Evolutionary conservation across 164 flowering plant genomes (phyloP), one percentile per base, ranked within the genome.

Genomic region (Chimonanthus praecox): DNA sequence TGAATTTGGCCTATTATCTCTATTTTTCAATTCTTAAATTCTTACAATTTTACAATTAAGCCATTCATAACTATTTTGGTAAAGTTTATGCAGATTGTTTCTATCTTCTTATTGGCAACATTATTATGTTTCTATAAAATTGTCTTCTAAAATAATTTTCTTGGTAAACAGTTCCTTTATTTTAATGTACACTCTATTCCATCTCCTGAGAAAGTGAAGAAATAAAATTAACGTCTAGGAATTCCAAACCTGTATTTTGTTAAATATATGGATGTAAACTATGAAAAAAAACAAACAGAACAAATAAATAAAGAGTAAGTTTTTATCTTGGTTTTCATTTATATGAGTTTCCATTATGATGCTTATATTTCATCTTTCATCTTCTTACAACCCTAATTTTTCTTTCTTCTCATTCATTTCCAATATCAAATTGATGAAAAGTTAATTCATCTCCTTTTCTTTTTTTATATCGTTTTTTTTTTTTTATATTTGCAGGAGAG

Each of bases 401-500:
- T 33, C 16, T 18, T 47, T 58, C 33, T 11, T 46, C 47, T 64
- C 65, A 13, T 54, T 54, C n/a, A 33, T 33, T n/a, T 54, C 60
- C 16, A 54, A 3, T n/a, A 11, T 54, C 16, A 54, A 54, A 71
- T 54, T 54, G 5, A 13, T 54, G 8, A 1, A 6, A 62, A 63
- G 50, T 73, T 54, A 71, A 48, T 54, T 68, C 66, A 79, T 60
- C 33, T 60, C 68, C 64, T 43, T 50, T 48, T 7, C 33, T 6
- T 43, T 20, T 20, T 20, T 20, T 20, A 0, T 20, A 20, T 20
- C 21, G 0, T 20, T 20, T 20, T 20, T 20, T 20, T 20, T 20
- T 20, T 71, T 48, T 21, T 20, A 47, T 47, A 64, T 48, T 78
- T 82, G 81, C 88, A 93, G 98, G 89, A 86, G 97, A 7, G 98